Percentiles rank a stretch among this genome's conserved stretches.
phyloP scores from a whole-genome alignment of 352 stramenopile species.

The Globisporangium barbulae region DNA sequence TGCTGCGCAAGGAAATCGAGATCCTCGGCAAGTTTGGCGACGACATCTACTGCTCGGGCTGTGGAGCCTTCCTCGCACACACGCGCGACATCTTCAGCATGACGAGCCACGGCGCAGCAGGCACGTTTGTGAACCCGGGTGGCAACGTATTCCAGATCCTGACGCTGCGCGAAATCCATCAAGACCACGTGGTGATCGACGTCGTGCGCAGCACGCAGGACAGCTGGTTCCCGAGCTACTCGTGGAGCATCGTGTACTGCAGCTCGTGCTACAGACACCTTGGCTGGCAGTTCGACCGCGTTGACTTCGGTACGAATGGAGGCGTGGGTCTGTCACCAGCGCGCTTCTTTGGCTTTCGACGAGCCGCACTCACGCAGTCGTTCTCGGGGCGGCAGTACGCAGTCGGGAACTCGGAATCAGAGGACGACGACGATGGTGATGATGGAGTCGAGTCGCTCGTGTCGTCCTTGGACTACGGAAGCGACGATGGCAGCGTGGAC shows the following conservation, averaged over 20 bases:
- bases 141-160: slow-evolving; percentile 80
- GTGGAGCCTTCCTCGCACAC: slow-evolving; percentile 53
- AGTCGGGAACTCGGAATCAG: slow-evolving; percentile 1
- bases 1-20: slow-evolving; percentile 54
- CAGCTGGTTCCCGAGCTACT: slow-evolving; percentile 78
- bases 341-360: slow-evolving; percentile 72
- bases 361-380: slow-evolving; percentile 46
- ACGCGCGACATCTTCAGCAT: slow-evolving; percentile 83
- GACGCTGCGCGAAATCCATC: slow-evolving; percentile 56
- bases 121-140: slow-evolving; percentile 80
- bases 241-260: slow-evolving; percentile 81
- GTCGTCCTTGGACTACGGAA: slow-evolving; percentile 11
- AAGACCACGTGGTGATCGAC: slow-evolving; percentile 41
- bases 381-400: slow-evolving; percentile 9
- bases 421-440: background rate
- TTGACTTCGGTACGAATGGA: slow-evolving; percentile 5
- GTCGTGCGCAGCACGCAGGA: slow-evolving; percentile 48
- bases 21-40: slow-evolving; percentile 60
- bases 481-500: slow-evolving; percentile 1
- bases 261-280: slow-evolving; percentile 63
- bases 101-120: slow-evolving; percentile 46
- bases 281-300: slow-evolving; percentile 71
- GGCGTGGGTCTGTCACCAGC: slow-evolving; percentile 15
- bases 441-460: slow-evolving; percentile 1
- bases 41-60: slow-evolving; percentile 64